Base-by-base conservation (phyloP, 1,284 basidiomycete species). In the Inonotus obliquus region DNA sequence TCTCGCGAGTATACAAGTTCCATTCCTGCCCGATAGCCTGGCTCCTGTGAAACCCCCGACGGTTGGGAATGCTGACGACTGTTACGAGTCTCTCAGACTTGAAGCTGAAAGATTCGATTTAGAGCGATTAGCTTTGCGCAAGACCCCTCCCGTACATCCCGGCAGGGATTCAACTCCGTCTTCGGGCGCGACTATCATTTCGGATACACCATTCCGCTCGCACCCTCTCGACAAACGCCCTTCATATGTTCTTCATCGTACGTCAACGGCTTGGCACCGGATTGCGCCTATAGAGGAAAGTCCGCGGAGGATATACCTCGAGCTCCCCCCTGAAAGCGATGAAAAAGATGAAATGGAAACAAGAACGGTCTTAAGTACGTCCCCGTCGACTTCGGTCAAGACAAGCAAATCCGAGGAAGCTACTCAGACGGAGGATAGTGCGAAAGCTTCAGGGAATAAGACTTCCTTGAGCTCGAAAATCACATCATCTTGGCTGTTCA, bases 1-100 rank as follows among this genome's bases (percentile, higher is more conserved):
- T 35, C 85, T 90, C 32, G 84, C 91, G 17, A 91, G 89, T 65
- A 95, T 96, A 62, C 91, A 89, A 64, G 85, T 94, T 13, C 93
- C 92, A 3, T 77, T 86, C 69, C 76, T 94, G 5, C 78, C 80
- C 3, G 81, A 80, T 38, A 73, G 75, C 17, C 54, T 66, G n/a
- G 74, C 27, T 62, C 65, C 21, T 61, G 44, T 56, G 58, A 55
- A 53, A 65, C 61, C 14, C 35, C 64, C 61, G 35, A 44, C 56
- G 27, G 66, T 62, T 37, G 59, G 39, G n/a, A 45, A 59, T 27
- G 23, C 57, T n/a, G 45, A 55, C 14, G 61, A 65, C 25, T 48
- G 47, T 35, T n/a, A 52, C 32, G 61, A 59, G 23, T 44, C 56
- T n/a, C 29, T 25, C 14, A 57, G 41, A 39, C 35, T 72, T 10